A percentile compares a stretch with the other conserved stretches of the same genome.
Conservation (phyloP, 1,284 basidiomycete species). For the Microstroma glucosiphilum region DNA sequence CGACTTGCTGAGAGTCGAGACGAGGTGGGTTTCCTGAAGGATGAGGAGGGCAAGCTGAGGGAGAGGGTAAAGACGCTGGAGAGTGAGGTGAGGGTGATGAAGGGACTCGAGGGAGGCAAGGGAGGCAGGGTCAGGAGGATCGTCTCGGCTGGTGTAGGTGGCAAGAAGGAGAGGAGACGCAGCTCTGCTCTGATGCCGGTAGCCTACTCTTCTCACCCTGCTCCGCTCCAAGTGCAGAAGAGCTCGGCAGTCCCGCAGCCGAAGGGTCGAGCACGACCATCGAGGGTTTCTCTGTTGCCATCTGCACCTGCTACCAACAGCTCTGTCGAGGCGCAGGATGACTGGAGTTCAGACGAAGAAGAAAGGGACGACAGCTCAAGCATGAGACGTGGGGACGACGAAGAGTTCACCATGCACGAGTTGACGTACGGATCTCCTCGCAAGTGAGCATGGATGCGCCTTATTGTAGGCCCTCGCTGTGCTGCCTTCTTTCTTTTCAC, state of each 20-base stretch:
- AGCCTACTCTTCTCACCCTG: not conserved
- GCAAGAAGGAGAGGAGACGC: not conserved
- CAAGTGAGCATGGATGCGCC: not conserved
- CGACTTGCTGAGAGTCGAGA: slow-evolving; percentile 4
- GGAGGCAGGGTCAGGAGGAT: slow-evolving; percentile 3
- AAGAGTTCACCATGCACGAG: not conserved
- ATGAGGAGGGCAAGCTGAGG: not conserved
- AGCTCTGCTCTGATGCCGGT: not conserved
- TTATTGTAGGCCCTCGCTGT: too few relatives aligned
- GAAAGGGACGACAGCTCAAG: not conserved
- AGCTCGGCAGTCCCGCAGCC: too few relatives aligned
- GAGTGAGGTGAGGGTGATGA: not conserved
- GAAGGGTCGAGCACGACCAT: too few relatives aligned
- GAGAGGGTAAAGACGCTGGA: not conserved
- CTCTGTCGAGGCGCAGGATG: not conserved
- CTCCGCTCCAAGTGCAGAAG: not conserved
- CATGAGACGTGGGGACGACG: not conserved
- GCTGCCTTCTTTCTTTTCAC: too few relatives aligned
- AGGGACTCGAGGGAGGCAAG: not conserved
- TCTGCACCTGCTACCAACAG: too few relatives aligned
- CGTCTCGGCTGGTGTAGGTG: not conserved
- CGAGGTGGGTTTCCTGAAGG: not conserved
- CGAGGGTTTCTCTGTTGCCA: too few relatives aligned
- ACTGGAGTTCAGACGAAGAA: not conserved
- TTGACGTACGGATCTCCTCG: not conserved